Evolutionary conservation across 148 eudicot genomes (phyloP).

Genomic region (Amaranthus cruentus): DNA sequence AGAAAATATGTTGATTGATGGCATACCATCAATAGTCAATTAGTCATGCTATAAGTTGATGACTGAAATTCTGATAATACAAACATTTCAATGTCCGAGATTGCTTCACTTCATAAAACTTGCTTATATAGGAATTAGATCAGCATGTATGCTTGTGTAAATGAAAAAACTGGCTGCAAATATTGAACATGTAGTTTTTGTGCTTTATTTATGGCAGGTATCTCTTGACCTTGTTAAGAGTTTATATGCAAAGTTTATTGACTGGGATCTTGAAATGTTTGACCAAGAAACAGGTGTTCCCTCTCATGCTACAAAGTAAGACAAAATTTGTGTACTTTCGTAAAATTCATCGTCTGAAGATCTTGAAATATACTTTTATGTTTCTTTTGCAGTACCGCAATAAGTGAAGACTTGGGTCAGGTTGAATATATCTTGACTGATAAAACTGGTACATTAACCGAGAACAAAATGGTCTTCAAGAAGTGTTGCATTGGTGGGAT

Average conservation of each 20-base stretch:
- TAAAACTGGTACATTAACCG: constrained; percentile 96
- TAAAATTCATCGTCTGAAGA: neutral
- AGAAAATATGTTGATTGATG: neutral
- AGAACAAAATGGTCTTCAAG: constrained; percentile 90
- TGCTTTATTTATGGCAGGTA: constrained; percentile 53
- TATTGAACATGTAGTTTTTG: constrained; percentile 8
- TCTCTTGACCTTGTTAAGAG: constrained; percentile 96
- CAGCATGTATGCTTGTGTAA: neutral
- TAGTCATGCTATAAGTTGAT: neutral
- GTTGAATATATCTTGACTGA: constrained; percentile 97
- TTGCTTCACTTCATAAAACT: neutral
- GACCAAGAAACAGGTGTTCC: constrained; percentile 75
- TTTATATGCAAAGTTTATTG: constrained; percentile 93
- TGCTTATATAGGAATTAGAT: neutral
- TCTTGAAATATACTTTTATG: constrained; percentile 3
- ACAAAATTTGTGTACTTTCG: constrained; percentile 15
- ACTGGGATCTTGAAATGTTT: constrained; percentile 93
- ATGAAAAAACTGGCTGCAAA: neutral
- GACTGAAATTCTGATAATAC: neutral
- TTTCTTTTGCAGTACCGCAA: constrained; percentile 90
- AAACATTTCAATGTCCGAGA: constrained; percentile 1
- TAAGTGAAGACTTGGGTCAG: constrained; percentile 99
- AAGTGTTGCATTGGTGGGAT: constrained; percentile 79
- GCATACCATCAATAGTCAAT: neutral
- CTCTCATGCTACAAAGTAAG: constrained; percentile 86